Evolutionary conservation across 2,329 filamentous ascomycete species (phyloP), one percentile per base, ranked within the genome.

Genomic region (Cyphellophora attinorum): DNA sequence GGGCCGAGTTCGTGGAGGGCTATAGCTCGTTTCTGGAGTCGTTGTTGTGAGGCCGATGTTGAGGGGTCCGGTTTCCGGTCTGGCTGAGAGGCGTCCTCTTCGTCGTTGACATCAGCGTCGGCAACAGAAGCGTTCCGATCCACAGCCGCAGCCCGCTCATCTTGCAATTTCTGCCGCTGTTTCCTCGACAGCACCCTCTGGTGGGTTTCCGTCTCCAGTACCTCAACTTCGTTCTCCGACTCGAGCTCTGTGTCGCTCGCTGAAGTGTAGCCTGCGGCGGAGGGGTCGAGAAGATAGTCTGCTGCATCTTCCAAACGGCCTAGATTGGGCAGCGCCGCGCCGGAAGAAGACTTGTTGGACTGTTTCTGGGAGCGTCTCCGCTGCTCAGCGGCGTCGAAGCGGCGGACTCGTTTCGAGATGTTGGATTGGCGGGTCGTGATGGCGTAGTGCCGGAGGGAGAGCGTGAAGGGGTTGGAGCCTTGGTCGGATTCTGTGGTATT

Each of bases 161-260:
- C n/a, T n/a, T n/a, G n/a, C 49, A 60, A 54, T 19, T 65, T 64
- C 41, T 66, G 64, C 42, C 63, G 49, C 33, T 74, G 67, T 23
- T 65, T 62, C 47, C 67, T 67, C 35, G 58, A 65, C 55, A 57
- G 65, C 56, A 59, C 73, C 66, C 58, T 68, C 65, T 36, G 76
- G 62, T 38, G 67, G 45, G 47, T 65, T n/a, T 25, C 21, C 41
- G 54, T 59, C 65, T 72, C 63, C 68, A 73, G 57, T 14, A 98
- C 77, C 55, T 98, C 91, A 8, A 98, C 85, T 59, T 98, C 91
- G 28, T 85, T 88, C 53, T 98, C 91, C 0, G 89, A 95, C 44
- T 96, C 91, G 15, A 82, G 67, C 55, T 98, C 91, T 27, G 85
- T 94, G 37, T 93, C 91, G 45, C 85, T 93, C 38, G 91, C 89